These are phyloP conservation scores for Pestalotiopsis sp. DNA, from an alignment of 2,329 filamentous ascomycete species.

Conservation along the genomic window DNA sequence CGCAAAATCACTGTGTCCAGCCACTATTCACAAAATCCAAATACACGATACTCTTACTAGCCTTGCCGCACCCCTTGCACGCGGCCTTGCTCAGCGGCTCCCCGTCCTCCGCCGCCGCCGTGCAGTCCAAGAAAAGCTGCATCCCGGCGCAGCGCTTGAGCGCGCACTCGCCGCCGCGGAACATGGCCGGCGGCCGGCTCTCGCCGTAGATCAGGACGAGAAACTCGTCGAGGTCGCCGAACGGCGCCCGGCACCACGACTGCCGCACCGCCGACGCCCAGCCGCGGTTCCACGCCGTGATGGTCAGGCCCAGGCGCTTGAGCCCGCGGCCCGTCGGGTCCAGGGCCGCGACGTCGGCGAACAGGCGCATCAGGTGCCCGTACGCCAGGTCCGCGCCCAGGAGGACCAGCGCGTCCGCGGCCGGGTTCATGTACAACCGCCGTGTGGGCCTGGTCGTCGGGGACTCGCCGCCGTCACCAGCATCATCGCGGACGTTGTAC, in stretches of 20 bases:
- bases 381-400: conserved; percentile 31
- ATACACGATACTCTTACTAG: background rate
- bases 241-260: conserved; percentile 22
- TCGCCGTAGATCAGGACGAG: conserved; percentile 33
- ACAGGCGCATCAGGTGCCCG: conserved; percentile 21
- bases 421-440: conserved; percentile 33
- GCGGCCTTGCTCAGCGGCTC: too few species aligned
- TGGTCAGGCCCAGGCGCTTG: conserved; percentile 28
- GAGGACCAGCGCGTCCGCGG: conserved; percentile 33
- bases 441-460: conserved; percentile 14
- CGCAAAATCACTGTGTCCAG: background rate
- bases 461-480: too few species aligned
- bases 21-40: background rate
- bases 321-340: conserved; percentile 25
- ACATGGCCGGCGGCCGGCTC: conserved; percentile 27
- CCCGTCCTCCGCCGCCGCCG: conserved; percentile 16
- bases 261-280: conserved; percentile 26
- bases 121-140: conserved; percentile 25
- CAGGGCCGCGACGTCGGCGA: conserved; percentile 22
- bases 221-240: conserved; percentile 31
- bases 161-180: conserved; percentile 26
- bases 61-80: background rate
- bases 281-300: conserved; percentile 25
- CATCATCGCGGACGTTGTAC: too few species aligned
- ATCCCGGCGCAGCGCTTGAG: conserved; percentile 23